Evolutionary conservation across 2,329 filamentous ascomycete genomes (phyloP).

Genomic region (Colletotrichum lupini): DNA sequence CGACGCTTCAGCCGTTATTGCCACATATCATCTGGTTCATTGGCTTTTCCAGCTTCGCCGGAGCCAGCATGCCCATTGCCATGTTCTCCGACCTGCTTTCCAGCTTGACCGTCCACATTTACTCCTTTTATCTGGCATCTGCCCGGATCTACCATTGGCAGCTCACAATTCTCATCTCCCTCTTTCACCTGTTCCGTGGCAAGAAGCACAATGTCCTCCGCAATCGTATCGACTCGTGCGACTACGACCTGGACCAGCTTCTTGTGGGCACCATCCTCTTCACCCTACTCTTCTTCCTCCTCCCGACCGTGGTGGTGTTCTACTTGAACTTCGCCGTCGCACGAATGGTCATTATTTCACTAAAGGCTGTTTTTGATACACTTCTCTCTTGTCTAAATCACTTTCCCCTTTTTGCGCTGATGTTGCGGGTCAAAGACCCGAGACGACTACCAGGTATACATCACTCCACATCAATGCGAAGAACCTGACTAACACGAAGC

Average conservation of each 20-base stretch:
- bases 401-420: constrained; percentile 95
- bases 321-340: constrained; percentile 96
- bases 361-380: constrained; percentile 93
- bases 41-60: constrained; percentile 93
- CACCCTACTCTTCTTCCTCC: constrained; percentile 91
- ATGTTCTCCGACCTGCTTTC: constrained; percentile 95
- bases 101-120: constrained; percentile 92
- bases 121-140: constrained; percentile 97
- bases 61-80: constrained; percentile 96
- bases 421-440: constrained; percentile 95
- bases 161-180: constrained; percentile 92
- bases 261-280: constrained; percentile 97
- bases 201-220: constrained; percentile 98
- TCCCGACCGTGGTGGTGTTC: constrained; percentile 95
- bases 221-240: constrained; percentile 97
- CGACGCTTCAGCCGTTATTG: constrained; percentile 80
- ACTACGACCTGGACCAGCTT: constrained; percentile 97
- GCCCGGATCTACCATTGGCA: constrained; percentile 99
- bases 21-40: constrained; percentile 91
- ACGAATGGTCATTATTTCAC: constrained; percentile 91
- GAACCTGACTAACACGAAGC: constrained; percentile 59
- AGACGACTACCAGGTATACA: constrained; percentile 81
- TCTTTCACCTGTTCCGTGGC: constrained; percentile 98
- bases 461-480: background rate
- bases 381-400: constrained; percentile 94